Base-by-base conservation (phyloP, 2,329 filamentous ascomycete species). In the Dichotomopilus funicola region DNA sequence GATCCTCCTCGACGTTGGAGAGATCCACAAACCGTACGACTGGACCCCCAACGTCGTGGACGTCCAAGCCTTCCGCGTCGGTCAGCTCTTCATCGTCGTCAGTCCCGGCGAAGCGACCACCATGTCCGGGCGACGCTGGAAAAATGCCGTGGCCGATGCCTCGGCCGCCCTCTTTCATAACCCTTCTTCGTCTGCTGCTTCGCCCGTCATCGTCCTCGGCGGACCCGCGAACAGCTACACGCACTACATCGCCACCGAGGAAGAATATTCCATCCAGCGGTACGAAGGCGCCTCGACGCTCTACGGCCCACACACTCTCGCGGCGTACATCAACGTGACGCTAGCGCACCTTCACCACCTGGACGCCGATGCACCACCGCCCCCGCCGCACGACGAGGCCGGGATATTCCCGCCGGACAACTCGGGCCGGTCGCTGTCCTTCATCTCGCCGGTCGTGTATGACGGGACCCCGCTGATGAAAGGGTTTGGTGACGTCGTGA, bases 251-350 rank as follows among this genome's bases (percentile, higher is more conserved):
- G 72, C 86, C 11, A 91, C 89, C 0, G 80, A 85, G 61, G 87
- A 94, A 68, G 89, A 95, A 70, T 95, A 92, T 68, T 70, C 71
- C 10, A 76, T 94, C 46, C 92, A 96, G 72, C 86, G 92, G 8
- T 96, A 96, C 71, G 92, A 97, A 73, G 92, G 91, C n/a, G 92
- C 89, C 0, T 92, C 88, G 6, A 97, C 92, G 0, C 81, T 97
- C 2, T 94, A 88, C 68, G 92, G 92, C 0, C 87, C 81, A 2
- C 83, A 91, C 69, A 89, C 90, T 0, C 79, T 96, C 9, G 82
- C 87, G 38, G 92, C 91, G 0, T 94, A 94, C 73, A 88, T 96
- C 73, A 91, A 95, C 69, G 77, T 92, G 44, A 91, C 89, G 0
- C 75, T 91, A n/a, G 78, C 76, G 38, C 83, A 87, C 68, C 80